Conservation (phyloP, 179 eudicot species). For the Beta corolliflora region DNA sequence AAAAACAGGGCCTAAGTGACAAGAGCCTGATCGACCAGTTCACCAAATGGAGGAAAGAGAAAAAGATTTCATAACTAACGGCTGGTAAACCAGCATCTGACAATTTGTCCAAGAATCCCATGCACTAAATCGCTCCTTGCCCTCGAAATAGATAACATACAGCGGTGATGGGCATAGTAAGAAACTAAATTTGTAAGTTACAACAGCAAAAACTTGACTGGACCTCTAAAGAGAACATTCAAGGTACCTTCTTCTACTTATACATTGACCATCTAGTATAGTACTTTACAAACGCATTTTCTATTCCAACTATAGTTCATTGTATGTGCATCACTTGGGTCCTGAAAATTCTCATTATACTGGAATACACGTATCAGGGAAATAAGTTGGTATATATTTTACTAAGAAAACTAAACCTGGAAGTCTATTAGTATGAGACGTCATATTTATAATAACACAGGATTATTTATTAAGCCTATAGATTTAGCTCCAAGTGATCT, state of each 20-base stretch:
- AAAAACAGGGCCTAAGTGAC: background rate
- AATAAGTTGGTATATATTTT: conserved; percentile 6
- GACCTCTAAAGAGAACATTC: background rate
- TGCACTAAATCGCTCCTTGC: background rate
- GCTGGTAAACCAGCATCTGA: background rate
- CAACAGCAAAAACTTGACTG: background rate
- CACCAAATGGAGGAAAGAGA: background rate
- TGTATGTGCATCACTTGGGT: background rate
- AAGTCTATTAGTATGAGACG: background rate
- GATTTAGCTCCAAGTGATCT: conserved; percentile 11
- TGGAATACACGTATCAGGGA: background rate
- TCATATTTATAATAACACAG: background rate
- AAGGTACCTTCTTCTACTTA: background rate
- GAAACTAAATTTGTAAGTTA: background rate
- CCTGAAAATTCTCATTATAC: background rate
- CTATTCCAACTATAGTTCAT: background rate
- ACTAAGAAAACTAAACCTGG: background rate
- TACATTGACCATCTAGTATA: background rate
- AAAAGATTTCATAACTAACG: background rate
- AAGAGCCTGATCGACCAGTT: background rate
- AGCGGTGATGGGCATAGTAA: background rate
- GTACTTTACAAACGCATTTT: background rate
- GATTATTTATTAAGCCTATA: background rate
- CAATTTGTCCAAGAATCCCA: background rate
- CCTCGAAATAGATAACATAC: background rate